Evolutionary conservation across 2,329 filamentous ascomycete species (phyloP), one percentile per base, ranked within the genome.

Genomic region (Penicillium olsonii): DNA sequence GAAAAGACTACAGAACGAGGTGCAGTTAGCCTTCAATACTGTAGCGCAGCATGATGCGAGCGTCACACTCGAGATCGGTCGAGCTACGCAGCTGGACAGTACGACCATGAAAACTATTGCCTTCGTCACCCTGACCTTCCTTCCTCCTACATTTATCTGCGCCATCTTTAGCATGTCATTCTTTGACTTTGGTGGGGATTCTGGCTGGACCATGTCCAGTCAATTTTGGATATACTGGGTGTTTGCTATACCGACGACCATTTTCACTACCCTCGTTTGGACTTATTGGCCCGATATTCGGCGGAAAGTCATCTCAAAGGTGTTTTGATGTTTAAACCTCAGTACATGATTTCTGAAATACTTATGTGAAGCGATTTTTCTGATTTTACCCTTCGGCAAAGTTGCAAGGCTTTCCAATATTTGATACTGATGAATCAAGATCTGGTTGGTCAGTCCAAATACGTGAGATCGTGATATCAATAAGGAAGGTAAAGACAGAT

Each of bases 71-170:
- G 45, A 61, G 20, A 59, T 78, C 2, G 52, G 59, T 33, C 46
- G 50, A 5, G 62, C 61, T 4, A 57, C 59, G 15, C 54, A 56
- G 24, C 43, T 41, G n/a, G 80, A 83, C 43, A 79, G 77, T 52
- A 67, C 74, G 0, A 72, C 77, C 1, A 81, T 82, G 77, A 78
- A 75, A 59, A 77, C 75, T 0, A 69, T 82, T 37, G 73, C 78
- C 0, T 69, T 79, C 14, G 63, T 80, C 0, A 79, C 78, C 0
- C 56, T 80, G 6, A 61, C 67, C 0, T 82, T 82, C 33, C 60
- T 82, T 0, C 80, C 80, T 0, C 71, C 76, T 0, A 82, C 79
- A 0, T 81, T 81, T 52, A 68, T 81, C 14, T 78, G 37, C 37
- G 60, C 62, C 8, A 45, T 69, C 20, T 69, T 69, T 54, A 66